Percentiles rank a stretch among this genome's conserved stretches.
These are phyloP conservation scores for Globisporangium parvum DNA, from an alignment of 352 stramenopile genomes.

Conservation along the genomic window DNA sequence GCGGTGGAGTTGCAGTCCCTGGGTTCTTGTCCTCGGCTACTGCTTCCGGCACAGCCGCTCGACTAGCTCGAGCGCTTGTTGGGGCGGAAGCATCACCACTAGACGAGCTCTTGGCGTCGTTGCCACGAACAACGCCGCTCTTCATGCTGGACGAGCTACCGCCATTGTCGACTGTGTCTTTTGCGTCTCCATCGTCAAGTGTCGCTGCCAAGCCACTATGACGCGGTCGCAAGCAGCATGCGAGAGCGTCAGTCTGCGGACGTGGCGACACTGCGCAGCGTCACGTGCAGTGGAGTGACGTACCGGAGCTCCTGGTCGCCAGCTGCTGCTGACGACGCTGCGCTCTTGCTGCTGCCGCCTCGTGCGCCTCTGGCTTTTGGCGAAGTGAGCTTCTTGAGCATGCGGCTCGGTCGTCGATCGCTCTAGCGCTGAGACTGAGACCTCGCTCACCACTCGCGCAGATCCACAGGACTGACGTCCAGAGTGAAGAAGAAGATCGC, in stretches of 20 bases:
- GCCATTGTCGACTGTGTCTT: neutral
- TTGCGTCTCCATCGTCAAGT: no score
- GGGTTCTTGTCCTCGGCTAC: neutral
- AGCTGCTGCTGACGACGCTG: neutral
- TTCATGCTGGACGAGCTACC: neutral
- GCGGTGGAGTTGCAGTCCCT: neutral
- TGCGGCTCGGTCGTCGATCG: constrained; percentile 1
- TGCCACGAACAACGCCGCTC: neutral
- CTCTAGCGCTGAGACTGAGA: no score
- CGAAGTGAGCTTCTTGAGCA: constrained; percentile 51
- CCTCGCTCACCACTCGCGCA: neutral
- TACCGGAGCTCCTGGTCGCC: constrained; percentile 3
- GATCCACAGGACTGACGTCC: no score
- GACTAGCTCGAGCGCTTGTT: neutral
- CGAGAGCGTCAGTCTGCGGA: neutral
- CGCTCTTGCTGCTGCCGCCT: neutral
- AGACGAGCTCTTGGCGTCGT: neutral
- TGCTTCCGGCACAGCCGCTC: neutral
- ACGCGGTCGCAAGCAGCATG: neutral
- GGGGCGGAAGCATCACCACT: neutral
- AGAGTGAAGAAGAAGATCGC: constrained; percentile 1
- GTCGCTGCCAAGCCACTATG: no score
- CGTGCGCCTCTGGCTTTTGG: constrained; percentile 14
- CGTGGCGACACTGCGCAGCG: neutral
- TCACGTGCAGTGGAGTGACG: neutral